A percentile compares a stretch with the other conserved stretches of the same genome.
Conservation (phyloP, 169 alveolate genomes). For the Babesia ovis region DNA sequence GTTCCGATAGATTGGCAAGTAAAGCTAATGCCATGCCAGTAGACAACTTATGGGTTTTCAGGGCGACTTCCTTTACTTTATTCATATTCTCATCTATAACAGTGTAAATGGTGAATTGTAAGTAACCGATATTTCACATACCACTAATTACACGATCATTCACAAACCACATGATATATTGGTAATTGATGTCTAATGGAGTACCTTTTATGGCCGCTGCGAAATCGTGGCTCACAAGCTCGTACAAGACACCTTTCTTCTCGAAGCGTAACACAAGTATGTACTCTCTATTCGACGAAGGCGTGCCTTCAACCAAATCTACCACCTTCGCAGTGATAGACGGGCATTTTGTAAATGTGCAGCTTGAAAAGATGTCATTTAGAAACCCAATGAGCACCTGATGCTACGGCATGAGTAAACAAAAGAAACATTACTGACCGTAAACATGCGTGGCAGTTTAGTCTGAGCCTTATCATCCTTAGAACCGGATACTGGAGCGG, state of each 20-base stretch:
- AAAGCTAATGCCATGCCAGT: slow-evolving; percentile 24
- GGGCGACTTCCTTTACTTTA: not conserved
- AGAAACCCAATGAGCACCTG: slow-evolving; percentile 61
- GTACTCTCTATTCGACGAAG: not conserved
- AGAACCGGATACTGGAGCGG: not conserved
- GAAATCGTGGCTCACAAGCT: slow-evolving; percentile 27
- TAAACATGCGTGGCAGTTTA: slow-evolving; percentile 47
- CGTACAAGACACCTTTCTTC: slow-evolving; percentile 26
- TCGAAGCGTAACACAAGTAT: slow-evolving; percentile 33
- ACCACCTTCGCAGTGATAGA: not conserved
- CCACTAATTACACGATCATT: too few species aligned
- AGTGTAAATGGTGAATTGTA: too few species aligned
- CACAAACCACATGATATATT: too few species aligned
- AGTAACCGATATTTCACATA: too few species aligned
- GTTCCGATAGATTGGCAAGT: not conserved
- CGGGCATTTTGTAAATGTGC: slow-evolving; percentile 43
- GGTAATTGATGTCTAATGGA: not conserved
- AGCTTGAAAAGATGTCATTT: slow-evolving; percentile 55
- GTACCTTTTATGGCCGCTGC: slow-evolving; percentile 19
- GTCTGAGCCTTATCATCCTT: not conserved
- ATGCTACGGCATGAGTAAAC: slow-evolving; percentile 7
- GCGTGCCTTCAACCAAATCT: not conserved
- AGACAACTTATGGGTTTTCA: slow-evolving; percentile 1
- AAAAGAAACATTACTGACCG: slow-evolving; percentile 9
- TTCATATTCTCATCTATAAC: not conserved